Conservation (phyloP, 352 stramenopile species). For the Blastocystis sp. region DNA sequence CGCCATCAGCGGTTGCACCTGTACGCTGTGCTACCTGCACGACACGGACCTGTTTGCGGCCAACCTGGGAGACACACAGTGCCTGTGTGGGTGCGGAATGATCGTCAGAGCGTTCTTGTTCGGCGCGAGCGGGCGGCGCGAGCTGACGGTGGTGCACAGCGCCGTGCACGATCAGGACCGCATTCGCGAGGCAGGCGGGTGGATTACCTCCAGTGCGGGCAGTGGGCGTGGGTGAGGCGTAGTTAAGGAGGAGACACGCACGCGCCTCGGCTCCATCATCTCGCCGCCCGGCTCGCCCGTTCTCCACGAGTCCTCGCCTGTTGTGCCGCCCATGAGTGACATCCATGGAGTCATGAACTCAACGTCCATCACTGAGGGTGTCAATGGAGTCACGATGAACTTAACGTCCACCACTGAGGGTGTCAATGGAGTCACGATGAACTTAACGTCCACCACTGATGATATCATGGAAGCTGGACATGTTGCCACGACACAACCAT, state of each 20-base stretch:
- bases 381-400: too few species aligned
- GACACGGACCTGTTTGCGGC: slow-evolving; percentile 10
- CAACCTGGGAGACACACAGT: slow-evolving; percentile 60
- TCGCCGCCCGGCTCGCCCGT: neutral
- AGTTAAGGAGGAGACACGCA: neutral
- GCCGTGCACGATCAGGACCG: slow-evolving; percentile 28
- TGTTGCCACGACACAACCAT: too few species aligned
- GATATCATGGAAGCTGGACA: too few species aligned
- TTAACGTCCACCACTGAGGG: too few species aligned
- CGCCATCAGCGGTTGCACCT: slow-evolving; percentile 33
- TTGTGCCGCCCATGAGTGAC: too few species aligned
- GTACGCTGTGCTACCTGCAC: slow-evolving; percentile 32
- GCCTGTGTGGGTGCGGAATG: neutral
- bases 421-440: too few species aligned
- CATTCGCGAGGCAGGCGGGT: slow-evolving; percentile 23
- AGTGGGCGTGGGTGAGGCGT: too few species aligned
- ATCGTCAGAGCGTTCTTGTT: neutral
- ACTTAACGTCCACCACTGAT: too few species aligned
- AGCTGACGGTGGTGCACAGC: slow-evolving; percentile 21
- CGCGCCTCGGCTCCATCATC: slow-evolving; percentile 50
- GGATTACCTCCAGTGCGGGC: slow-evolving; percentile 5
- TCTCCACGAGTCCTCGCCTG: too few species aligned
- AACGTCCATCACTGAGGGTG: too few species aligned
- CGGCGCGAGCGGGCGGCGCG: neutral
- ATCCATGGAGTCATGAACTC: too few species aligned